Evolutionary conservation across 768 basidiomycete genomes (phyloP), one percentile per base, ranked within the genome.

Genomic region (Termitomyces sp.): DNA sequence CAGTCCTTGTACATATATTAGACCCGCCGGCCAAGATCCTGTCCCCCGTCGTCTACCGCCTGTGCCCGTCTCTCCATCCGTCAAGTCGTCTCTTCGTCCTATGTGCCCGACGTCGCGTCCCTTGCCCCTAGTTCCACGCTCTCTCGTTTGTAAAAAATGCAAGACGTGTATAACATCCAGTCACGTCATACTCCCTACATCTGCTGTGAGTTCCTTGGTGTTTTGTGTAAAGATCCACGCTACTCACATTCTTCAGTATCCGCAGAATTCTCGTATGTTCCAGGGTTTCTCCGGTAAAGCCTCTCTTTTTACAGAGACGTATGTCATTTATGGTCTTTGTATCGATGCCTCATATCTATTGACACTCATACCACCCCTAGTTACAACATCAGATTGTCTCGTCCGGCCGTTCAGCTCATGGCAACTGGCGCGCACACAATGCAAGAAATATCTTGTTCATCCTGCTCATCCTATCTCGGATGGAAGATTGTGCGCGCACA

Each of bases 401-500:
- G 71, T 26, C 77, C 82, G 10, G 74, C 74, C 33, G 77, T 83
- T 26, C 80, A 81, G 56, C 75, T 87, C n/a, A 85, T 87, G 84
- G 75, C 73, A 43, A 83, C 84, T 9, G 84, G 85, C 28, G 84
- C 83, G 20, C 83, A 86, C 63, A 83, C 81, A 14, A 80, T 84
- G 73, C 78, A 81, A 65, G 80, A 84, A 66, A 75, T 82, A 30
- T 70, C 72, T 18, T 86, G 84, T 67, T 67, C 73, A 6, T 70
- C 69, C 6, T 85, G 84, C 64, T 72, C 74, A 33, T 61, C 73
- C 10, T 82, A 81, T 64, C 72, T 86, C n/a, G 85, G 85, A 13
- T 87, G 82, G 82, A 81, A 82, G 67, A 84, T 87, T 50, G 69
- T 83, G 6, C 78, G 78, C 35, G 84, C 83, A 4, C 78, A 81